Percentiles rank a stretch among this genome's conserved stretches.
Evolutionary conservation across 2,329 filamentous ascomycete species (phyloP).

Genomic region (Lasiodiplodia citricola): DNA sequence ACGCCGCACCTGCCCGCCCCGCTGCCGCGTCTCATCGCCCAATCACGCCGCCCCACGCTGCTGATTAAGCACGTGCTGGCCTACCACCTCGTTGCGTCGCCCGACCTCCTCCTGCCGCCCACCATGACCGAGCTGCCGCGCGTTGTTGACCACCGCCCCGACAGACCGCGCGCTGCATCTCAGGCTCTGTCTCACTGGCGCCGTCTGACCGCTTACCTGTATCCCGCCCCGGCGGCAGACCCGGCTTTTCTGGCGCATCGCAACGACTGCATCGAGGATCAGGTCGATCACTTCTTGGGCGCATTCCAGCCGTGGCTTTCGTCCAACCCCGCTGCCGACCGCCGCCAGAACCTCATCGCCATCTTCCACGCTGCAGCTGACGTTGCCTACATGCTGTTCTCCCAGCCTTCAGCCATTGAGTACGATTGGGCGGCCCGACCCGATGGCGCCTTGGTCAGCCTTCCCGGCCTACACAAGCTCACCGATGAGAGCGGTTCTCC

Average conservation of each 20-base stretch:
- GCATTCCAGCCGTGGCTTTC: not conserved
- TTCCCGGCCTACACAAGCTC: not conserved
- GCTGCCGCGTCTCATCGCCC: not conserved
- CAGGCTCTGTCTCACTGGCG: constrained; percentile 11
- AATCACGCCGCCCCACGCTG: not conserved
- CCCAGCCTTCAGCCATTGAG: not conserved
- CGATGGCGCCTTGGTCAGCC: not conserved
- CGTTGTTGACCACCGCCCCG: not conserved
- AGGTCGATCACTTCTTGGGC: not conserved
- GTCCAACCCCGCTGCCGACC: not conserved
- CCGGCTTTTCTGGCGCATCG: not conserved
- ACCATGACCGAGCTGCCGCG: not conserved
- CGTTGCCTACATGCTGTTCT: not conserved
- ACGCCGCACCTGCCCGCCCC: constrained; percentile 7
- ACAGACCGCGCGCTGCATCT: not conserved
- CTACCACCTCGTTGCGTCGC: not conserved
- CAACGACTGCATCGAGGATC: not conserved
- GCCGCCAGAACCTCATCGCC: not conserved
- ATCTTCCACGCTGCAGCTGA: constrained; percentile 2
- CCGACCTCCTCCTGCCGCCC: not conserved
- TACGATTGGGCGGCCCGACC: constrained; percentile 3
- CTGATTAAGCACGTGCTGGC: constrained; percentile 8
- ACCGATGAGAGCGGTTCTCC: not conserved
- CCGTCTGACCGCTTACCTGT: not conserved
- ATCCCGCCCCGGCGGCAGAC: not conserved